Evolutionary conservation across 805 yeast genomes (phyloP).

Genomic region (Zygosaccharomyces pseudorouxii): DNA sequence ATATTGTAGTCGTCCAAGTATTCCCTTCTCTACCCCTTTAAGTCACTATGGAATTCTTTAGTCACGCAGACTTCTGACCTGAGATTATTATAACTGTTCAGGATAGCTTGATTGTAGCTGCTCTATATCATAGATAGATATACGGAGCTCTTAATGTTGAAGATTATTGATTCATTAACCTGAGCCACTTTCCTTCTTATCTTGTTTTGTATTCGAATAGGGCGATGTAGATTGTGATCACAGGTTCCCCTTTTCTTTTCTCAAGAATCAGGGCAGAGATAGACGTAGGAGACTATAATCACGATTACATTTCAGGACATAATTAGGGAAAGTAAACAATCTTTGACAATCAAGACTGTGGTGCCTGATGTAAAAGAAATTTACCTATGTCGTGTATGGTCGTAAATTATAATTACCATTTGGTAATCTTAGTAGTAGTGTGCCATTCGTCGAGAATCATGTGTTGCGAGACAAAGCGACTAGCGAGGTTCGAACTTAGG

Average conservation of each 20-base stretch:
- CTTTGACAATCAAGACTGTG: neutral
- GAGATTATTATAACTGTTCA: no score
- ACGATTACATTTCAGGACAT: neutral
- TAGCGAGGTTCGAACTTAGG: neutral
- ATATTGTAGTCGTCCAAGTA: constrained; percentile 1
- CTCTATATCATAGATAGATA: no score
- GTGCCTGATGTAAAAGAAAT: no score
- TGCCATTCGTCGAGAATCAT: neutral
- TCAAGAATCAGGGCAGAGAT: neutral
- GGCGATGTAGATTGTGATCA: constrained; percentile 3
- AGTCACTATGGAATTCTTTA: neutral
- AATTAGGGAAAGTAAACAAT: neutral
- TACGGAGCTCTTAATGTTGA: neutral
- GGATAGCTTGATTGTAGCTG: no score
- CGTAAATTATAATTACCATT: no score
- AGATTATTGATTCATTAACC: neutral
- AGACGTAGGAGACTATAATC: neutral
- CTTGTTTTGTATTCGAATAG: constrained; percentile 1
- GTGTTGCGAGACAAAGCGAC: neutral
- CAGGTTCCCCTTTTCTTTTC: constrained; percentile 4
- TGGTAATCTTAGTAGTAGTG: no score
- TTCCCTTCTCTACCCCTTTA: neutral
- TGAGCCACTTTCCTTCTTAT: neutral
- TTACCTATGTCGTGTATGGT: no score
- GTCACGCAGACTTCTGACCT: no score